These are phyloP conservation scores for Friedmanniomyces endolithicus DNA, from an alignment of 495 filamentous ascomycete species.

Conservation along the genomic window DNA sequence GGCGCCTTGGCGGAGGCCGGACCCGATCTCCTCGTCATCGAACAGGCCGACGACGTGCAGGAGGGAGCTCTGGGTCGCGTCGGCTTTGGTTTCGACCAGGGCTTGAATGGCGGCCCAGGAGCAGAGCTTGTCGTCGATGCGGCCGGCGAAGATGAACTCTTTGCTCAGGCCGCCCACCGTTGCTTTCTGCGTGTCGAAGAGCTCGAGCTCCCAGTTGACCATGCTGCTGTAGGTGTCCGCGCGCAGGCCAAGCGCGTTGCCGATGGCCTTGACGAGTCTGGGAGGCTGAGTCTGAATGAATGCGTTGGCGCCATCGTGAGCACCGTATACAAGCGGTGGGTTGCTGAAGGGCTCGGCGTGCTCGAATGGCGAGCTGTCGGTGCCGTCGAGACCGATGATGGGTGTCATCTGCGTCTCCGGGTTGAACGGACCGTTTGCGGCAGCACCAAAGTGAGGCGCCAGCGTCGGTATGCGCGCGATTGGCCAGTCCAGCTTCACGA, in stretches of 20 bases:
- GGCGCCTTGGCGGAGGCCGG: constrained; percentile 78
- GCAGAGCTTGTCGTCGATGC: constrained; percentile 96
- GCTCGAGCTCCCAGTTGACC: constrained; percentile 93
- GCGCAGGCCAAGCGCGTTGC: constrained; percentile 54
- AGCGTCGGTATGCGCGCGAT: constrained; percentile 87
- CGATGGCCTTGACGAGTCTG: constrained; percentile 72
- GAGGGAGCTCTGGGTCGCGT: constrained; percentile 25
- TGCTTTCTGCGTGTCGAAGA: constrained; percentile 83
- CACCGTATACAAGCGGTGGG: constrained; percentile 26
- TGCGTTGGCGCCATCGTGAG: constrained; percentile 24
- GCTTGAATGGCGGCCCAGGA: constrained; percentile 83
- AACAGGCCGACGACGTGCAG: constrained; percentile 85
- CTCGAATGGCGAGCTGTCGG: constrained; percentile 31
- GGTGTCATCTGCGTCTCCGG: constrained; percentile 88
- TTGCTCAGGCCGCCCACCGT: constrained; percentile 74
- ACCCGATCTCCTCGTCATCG: constrained; percentile 94
- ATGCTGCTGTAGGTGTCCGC: constrained; percentile 54
- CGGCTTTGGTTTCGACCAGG: constrained; percentile 38
- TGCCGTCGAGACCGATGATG: constrained; percentile 78
- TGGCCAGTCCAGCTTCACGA: constrained; percentile 88
- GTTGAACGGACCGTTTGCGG: constrained; percentile 67
- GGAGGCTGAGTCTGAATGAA: constrained; percentile 74
- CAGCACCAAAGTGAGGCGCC: constrained; percentile 82
- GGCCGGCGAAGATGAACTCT: constrained; percentile 83
- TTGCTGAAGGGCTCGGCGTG: constrained; percentile 23